Evolutionary conservation across 495 filamentous ascomycete species (phyloP), one percentile per base, ranked within the genome.

Genomic region (Hypoxylon crocopeplum): DNA sequence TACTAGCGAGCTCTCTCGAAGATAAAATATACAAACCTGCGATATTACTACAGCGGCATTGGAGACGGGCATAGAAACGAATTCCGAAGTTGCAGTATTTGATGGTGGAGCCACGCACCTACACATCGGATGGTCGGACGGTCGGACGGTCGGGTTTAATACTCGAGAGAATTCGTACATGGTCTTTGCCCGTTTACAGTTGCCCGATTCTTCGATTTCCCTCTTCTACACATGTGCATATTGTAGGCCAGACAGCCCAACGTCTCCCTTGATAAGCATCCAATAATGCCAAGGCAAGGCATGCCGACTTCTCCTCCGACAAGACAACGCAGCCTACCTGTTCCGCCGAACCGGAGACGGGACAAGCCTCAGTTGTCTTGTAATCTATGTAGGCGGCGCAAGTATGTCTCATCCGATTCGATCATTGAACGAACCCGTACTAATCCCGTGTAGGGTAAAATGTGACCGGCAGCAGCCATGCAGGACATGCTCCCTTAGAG

Each of bases 321-420:
- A 8, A 59, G 39, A 46, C 55, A 55, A 25, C 62, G 64, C 19
- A 68, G 56, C 17, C 55, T 67, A 16, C 68, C 66, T 8, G 24
- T 27, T 15, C 67, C 56, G 8, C 55, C 55, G 38, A 64, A 37
- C 22, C 64, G 71, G 27, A 58, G 71, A 25, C 58, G 71, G 7
- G 71, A 73, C 48, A 73, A 73, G 38, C 69, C 69, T 13, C 71
- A 73, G 48, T 49, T 73, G 1, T 72, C 69, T 27, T 73, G 71
- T 58, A 68, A 60, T 29, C 40, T 68, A 32, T 73, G 70, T 40
- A 63, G 70, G 15, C 48, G 60, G 39, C 56, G 69, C 58, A 73
- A 73, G 69, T 73, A 68, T 20, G 60, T 51, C 24, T 2, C 32
- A 11, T 2, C 49, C 39, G 13, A 24, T 29, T 19, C 15, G n/a